These are phyloP conservation scores for Leccinum olivaceopallidum DNA, from an alignment of 768 basidiomycete species.

Conservation along the genomic window DNA sequence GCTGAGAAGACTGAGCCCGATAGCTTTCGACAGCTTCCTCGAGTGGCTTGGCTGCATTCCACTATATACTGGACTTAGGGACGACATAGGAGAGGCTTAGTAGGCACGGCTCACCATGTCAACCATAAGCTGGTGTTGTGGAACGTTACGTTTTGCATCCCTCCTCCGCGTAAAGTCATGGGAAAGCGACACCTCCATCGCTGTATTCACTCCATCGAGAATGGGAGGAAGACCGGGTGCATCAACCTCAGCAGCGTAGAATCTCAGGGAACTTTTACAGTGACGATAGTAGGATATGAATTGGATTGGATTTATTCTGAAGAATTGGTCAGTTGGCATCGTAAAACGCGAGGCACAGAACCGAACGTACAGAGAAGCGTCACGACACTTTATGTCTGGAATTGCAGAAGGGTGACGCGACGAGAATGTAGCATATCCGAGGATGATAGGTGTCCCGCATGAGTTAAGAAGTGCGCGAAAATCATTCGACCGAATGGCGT, in stretches of 20 bases:
- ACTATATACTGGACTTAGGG: slow-evolving; percentile 30
- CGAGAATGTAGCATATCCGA: slow-evolving; percentile 27
- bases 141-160: slow-evolving; percentile 7
- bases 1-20: slow-evolving; percentile 4
- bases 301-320: slow-evolving; percentile 21
- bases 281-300: slow-evolving; percentile 58
- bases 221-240: slow-evolving; percentile 23
- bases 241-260: slow-evolving; percentile 53
- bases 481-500: slow-evolving; percentile 21
- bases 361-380: slow-evolving; percentile 11
- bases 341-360: slow-evolving; percentile 4
- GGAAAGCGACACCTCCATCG: slow-evolving; percentile 31
- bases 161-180: slow-evolving; percentile 40
- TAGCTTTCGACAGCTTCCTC: slow-evolving; percentile 27
- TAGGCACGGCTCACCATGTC: slow-evolving; percentile 39
- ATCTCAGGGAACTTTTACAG: slow-evolving; percentile 55
- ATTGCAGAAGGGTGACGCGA: slow-evolving; percentile 8
- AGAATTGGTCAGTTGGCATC: slow-evolving; percentile 8
- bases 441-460: slow-evolving; percentile 31
- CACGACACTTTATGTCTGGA: slow-evolving; percentile 38
- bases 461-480: slow-evolving; percentile 13
- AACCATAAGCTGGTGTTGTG: slow-evolving; percentile 34
- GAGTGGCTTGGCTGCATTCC: slow-evolving; percentile 44
- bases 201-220: slow-evolving; percentile 20
- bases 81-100: background rate